Percentiles rank a stretch among this genome's conserved stretches.
These are phyloP conservation scores for Didymella pomorum DNA, from an alignment of 2,329 filamentous ascomycete genomes.

Conservation along the genomic window DNA sequence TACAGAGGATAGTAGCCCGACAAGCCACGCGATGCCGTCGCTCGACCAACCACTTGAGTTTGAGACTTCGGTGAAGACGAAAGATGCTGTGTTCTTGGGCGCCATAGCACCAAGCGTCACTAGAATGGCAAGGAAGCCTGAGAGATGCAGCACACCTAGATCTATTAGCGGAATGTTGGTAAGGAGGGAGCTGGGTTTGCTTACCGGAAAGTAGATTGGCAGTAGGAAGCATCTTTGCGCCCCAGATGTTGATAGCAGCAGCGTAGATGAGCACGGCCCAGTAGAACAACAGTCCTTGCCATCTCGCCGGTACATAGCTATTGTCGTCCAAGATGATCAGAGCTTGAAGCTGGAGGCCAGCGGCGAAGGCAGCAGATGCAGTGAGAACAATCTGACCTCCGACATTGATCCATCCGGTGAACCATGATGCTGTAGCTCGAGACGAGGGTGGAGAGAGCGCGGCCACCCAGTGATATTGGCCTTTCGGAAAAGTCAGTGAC, in stretches of 20 bases:
- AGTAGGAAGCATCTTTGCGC: constrained; percentile 49
- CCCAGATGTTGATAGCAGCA: constrained; percentile 55
- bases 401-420: constrained; percentile 55
- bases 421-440: constrained; percentile 51
- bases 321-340: constrained; percentile 56
- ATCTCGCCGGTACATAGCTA: constrained; percentile 53
- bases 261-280: constrained; percentile 55
- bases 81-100: constrained; percentile 27
- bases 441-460: constrained; percentile 48
- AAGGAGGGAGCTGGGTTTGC: not conserved
- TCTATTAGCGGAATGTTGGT: constrained; percentile 12
- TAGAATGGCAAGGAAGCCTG: constrained; percentile 28
- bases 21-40: constrained; percentile 35
- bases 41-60: constrained; percentile 35
- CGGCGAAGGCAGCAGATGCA: constrained; percentile 59
- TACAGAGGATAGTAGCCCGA: constrained; percentile 34
- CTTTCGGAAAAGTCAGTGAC: constrained; percentile 27
- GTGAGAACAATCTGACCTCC: constrained; percentile 58
- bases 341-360: constrained; percentile 55
- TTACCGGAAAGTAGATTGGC: constrained; percentile 44
- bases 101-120: constrained; percentile 33
- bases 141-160: constrained; percentile 26
- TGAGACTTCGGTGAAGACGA: constrained; percentile 30
- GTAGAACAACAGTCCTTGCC: constrained; percentile 59
- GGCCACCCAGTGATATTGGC: constrained; percentile 59